A percentile compares a stretch with the other conserved stretches of the same genome.
Evolutionary conservation across 768 basidiomycete genomes (phyloP).

Genomic region (Leccinum rimulosum): DNA sequence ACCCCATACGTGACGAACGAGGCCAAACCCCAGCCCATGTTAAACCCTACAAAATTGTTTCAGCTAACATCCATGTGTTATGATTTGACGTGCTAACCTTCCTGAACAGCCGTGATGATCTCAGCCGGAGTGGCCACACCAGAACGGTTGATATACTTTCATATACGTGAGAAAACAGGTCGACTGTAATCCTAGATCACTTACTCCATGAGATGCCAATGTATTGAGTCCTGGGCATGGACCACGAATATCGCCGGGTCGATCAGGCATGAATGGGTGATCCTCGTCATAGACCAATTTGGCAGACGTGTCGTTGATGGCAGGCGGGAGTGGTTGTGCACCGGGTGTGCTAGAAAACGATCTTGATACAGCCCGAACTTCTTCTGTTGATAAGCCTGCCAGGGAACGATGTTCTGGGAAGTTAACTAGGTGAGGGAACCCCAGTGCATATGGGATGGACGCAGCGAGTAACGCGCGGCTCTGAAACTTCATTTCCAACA

Average conservation of each 20-base stretch:
- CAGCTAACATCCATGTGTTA: background rate
- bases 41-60: slow-evolving; percentile 15
- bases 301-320: slow-evolving; percentile 24
- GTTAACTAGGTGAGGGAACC: slow-evolving; percentile 12
- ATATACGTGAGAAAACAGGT: background rate
- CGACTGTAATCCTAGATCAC: background rate
- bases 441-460: slow-evolving; percentile 8
- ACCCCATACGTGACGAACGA: slow-evolving; percentile 23
- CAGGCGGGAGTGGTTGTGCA: slow-evolving; percentile 21
- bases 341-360: slow-evolving; percentile 20
- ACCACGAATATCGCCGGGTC: slow-evolving; percentile 24
- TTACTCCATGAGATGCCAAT: slow-evolving; percentile 27
- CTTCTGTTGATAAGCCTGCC: slow-evolving; percentile 16
- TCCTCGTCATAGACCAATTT: slow-evolving; percentile 20
- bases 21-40: slow-evolving; percentile 24
- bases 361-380: slow-evolving; percentile 13
- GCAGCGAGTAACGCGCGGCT: background rate
- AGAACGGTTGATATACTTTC: slow-evolving; percentile 18
- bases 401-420: slow-evolving; percentile 24
- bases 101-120: slow-evolving; percentile 25
- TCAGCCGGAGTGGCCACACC: slow-evolving; percentile 24
- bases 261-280: slow-evolving; percentile 16
- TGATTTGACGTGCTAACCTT: slow-evolving; percentile 9
- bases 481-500: slow-evolving; percentile 8
- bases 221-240: slow-evolving; percentile 28